Evolutionary conservation across 2,329 filamentous ascomycete species (phyloP), one percentile per base, ranked within the genome.

Genomic region (Nothopassalora personata): DNA sequence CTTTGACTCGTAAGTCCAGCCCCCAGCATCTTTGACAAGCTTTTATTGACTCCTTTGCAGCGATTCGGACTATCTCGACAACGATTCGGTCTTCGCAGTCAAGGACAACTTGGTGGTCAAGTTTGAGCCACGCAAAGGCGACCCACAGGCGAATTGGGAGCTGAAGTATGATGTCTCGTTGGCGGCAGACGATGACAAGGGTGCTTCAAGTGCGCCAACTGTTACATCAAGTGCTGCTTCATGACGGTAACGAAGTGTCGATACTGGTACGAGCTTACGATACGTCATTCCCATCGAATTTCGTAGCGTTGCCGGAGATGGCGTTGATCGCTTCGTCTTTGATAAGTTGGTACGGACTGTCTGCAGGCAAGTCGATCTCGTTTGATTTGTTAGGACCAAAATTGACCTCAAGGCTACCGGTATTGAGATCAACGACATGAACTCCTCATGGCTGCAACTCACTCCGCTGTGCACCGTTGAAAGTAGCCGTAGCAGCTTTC

Each of bases 41-140:
- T 47, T 8, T 49, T 27, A 45, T 13, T 51, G 49, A 51, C 30
- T 34, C 23, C 3, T 49, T 18, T n/a, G 5, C 33, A 57, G 55
- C 2, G 60, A 60, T 19, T 60, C 58, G 3, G 59, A 62, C 7
- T 64, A 64, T 28, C 34, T 64, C 10, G 60, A 62, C 15, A 52
- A 64, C 36, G 62, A 64, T 23, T 62, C 60, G 4, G 56, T 58
- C 31, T 58, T 58, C 23, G 56, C 56, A n/a, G 56, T 58, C 30
- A 58, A 58, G 69, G 81, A 85, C 59, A 80, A 78, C 13, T 67
- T 86, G 53, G 68, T 84, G 36, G 82, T 85, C 10, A 82, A 85
- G 54, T 86, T 86, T 66, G 70, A 77, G 56, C 78, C 79, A 5
- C 76, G 77, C 50, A 66, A 83, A 64, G 77, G 75, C 84, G 56